phyloP scores from a whole-genome alignment of 805 yeast species.

The Nakazawaea holstii region DNA sequence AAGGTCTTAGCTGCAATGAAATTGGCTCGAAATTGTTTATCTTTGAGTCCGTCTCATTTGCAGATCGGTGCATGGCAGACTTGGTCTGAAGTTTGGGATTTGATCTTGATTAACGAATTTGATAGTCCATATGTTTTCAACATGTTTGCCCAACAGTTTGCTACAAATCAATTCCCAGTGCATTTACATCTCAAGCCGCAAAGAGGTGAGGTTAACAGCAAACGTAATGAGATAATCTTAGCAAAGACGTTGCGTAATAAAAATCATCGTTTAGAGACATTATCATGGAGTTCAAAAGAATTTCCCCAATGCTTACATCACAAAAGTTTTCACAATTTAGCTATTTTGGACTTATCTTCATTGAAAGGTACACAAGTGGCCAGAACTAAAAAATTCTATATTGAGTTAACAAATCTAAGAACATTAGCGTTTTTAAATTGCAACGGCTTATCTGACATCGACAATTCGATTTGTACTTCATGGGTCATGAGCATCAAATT shows the following conservation, averaged over 20 bases:
- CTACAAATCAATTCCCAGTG: conserved; percentile 12
- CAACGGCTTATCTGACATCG: conserved; percentile 8
- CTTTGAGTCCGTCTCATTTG: conserved; percentile 18
- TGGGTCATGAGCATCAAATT: conserved; percentile 21
- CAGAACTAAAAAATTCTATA: neutral
- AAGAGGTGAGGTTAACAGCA: conserved; percentile 4
- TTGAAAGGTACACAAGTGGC: neutral
- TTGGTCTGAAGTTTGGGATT: conserved; percentile 29
- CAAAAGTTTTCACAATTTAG: conserved; percentile 11
- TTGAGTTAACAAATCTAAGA: conserved; percentile 8
- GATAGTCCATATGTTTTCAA: conserved; percentile 26
- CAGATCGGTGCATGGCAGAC: conserved; percentile 16
- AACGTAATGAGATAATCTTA: conserved; percentile 18
- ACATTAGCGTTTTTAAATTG: conserved; percentile 9
- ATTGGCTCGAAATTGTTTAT: conserved; percentile 20
- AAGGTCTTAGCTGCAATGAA: conserved; percentile 19
- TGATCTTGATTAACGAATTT: conserved; percentile 20
- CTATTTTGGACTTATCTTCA: conserved; percentile 16
- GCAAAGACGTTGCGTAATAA: conserved; percentile 10
- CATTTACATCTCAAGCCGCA: conserved; percentile 16
- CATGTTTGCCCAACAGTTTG: conserved; percentile 20
- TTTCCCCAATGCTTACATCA: conserved; percentile 1
- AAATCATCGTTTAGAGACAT: conserved; percentile 30
- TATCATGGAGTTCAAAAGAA: conserved; percentile 21
- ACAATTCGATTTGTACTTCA: conserved; percentile 16